Conservation (phyloP, 2,329 filamentous ascomycete species). For the Verticillium dahliae region DNA sequence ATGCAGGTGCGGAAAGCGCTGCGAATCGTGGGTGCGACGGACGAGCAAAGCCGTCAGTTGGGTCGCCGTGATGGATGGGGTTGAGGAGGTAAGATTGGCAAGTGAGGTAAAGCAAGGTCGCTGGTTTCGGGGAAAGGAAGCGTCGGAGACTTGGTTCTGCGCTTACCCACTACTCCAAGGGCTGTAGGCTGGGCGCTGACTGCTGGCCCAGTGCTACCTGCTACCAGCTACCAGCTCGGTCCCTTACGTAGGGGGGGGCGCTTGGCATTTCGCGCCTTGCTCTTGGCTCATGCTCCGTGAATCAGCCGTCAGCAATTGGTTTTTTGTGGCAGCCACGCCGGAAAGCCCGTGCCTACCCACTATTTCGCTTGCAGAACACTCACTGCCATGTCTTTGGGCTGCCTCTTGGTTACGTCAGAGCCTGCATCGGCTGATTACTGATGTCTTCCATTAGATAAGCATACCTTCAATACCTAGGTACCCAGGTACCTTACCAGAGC, state of each 20-base stretch:
- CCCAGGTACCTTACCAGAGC: not conserved
- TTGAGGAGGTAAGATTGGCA: not conserved
- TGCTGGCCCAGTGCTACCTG: not conserved
- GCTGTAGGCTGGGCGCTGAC: not conserved
- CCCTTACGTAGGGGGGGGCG: not conserved
- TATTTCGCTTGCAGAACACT: not conserved
- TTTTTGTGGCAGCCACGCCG: not conserved
- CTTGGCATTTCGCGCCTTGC: not conserved
- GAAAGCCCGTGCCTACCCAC: not conserved
- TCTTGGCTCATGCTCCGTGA: not conserved
- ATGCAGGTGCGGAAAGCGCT: not conserved
- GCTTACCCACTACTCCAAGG: not conserved
- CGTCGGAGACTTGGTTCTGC: not conserved
- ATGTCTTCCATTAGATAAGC: not conserved
- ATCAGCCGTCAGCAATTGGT: not conserved
- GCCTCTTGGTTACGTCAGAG: not conserved
- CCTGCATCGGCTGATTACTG: not conserved
- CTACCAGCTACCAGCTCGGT: not conserved
- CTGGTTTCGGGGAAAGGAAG: not conserved
- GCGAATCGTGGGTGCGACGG: not conserved
- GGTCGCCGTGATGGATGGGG: not conserved
- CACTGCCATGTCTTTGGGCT: not conserved
- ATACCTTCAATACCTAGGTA: not conserved
- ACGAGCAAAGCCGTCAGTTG: not conserved
- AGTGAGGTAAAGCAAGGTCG: not conserved